Evolutionary conservation across 208 protist species (phyloP), one percentile per base, ranked within the genome.

Genomic region (Trichomonas vaginalis): DNA sequence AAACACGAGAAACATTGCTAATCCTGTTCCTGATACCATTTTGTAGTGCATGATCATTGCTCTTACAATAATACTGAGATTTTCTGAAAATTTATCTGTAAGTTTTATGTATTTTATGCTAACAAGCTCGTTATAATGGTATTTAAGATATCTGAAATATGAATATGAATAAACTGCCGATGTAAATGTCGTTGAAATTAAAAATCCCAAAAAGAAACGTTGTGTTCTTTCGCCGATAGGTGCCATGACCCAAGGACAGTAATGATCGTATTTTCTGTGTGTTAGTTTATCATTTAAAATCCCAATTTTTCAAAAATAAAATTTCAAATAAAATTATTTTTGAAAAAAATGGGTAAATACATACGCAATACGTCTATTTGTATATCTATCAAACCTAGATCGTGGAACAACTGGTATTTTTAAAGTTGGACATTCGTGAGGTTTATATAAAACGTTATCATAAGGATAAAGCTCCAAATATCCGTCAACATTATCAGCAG

Each of bases 371-470:
- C 86, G 23, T 51, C 46, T 92, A 23, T 92, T 48, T 39, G 86
- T 92, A 51, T 92, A 92, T 92, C n/a, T 48, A 15, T 45, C 42
- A 51, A 48, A 92, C 17, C 86, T 23, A 15, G 86, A 92, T 39
- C 86, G 86, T 51, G 86, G 86, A 51, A 92, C 86, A 56, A 92
- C 45, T 39, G 86, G 86, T 35, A 92, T 92, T 51, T 92, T 48
- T 8, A 92, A 32, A 39, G 86, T 92, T 51, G 45, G 6, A 27
- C 86, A 92, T 35, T 48, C 15, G 3, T 48, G 35, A 39, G 86
- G 86, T 32, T 15, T 32, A 51, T 92, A 92, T 51, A 92, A 39
- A 51, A 51, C 45, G 39, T 92, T 39, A 92, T 92, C 86, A 39
- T 92, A 92, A 48, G 86, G 86, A 39, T 92, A 92, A 12, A 92